A percentile compares a stretch with the other conserved stretches of the same genome.
Conservation (phyloP, 768 basidiomycete species). For the Amanita pallidorosea region DNA sequence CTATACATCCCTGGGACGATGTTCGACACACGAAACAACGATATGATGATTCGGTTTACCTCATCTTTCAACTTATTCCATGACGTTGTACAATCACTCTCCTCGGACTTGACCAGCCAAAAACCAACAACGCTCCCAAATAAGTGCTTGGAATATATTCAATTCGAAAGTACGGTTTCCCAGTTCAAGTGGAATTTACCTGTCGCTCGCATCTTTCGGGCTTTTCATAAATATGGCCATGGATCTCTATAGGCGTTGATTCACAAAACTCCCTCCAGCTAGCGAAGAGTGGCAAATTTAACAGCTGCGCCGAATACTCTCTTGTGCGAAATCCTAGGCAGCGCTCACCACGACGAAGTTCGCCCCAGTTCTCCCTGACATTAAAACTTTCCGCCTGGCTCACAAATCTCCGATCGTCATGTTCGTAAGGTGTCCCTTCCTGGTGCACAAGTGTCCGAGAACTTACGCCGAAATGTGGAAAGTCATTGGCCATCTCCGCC, state of each 20-base stretch:
- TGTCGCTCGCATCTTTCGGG: constrained; percentile 19
- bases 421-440: background rate
- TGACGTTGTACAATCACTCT: constrained; percentile 16
- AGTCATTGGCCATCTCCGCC: background rate
- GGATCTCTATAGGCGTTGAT: constrained; percentile 17
- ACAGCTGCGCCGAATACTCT: constrained; percentile 20
- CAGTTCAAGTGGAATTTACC: constrained; percentile 12
- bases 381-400: background rate
- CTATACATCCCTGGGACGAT: constrained; percentile 18
- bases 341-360: constrained; percentile 11
- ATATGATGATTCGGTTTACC: constrained; percentile 9
- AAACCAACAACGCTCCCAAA: constrained; percentile 19
- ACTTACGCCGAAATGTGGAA: background rate
- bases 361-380: constrained; percentile 14
- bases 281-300: constrained; percentile 16
- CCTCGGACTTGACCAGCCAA: constrained; percentile 18
- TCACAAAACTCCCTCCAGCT: constrained; percentile 17
- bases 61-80: constrained; percentile 21
- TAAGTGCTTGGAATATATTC: constrained; percentile 13
- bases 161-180: background rate
- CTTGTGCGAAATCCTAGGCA: constrained; percentile 19
- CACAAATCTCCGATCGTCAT: background rate
- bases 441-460: background rate
- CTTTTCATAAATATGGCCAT: constrained; percentile 12
- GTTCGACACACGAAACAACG: background rate